Conservation (phyloP, 805 yeast species). For the Aciculoconidium aculeatum region DNA sequence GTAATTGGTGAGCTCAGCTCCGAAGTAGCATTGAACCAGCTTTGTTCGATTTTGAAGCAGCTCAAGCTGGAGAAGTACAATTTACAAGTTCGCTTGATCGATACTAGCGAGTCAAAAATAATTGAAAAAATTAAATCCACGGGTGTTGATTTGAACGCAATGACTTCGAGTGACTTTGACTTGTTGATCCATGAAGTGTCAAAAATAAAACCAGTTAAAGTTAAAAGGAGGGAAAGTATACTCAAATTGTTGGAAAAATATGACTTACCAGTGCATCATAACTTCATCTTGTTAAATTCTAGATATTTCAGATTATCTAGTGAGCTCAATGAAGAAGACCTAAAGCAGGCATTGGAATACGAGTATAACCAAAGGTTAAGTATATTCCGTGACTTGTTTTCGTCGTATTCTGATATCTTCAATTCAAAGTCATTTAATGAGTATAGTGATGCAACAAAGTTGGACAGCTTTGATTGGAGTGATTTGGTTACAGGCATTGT, state of each 20-base stretch:
- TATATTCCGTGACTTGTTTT: constrained; percentile 21
- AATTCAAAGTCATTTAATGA: constrained; percentile 13
- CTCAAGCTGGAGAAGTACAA: constrained; percentile 19
- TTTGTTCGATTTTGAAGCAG: constrained; percentile 29
- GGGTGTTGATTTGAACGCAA: too few relatives aligned
- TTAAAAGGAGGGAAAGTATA: constrained; percentile 1
- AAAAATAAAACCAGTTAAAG: too few relatives aligned
- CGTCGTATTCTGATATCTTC: constrained; percentile 22
- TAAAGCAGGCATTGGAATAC: constrained; percentile 37
- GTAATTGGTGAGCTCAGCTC: constrained; percentile 53
- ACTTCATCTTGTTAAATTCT: constrained; percentile 49
- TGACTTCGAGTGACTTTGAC: too few relatives aligned
- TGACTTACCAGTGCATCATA: constrained; percentile 25
- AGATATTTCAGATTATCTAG: constrained; percentile 38
- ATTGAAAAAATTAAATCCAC: too few relatives aligned
- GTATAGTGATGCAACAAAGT: constrained; percentile 10
- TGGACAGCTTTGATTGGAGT: constrained; percentile 36
- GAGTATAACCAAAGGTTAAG: constrained; percentile 44
- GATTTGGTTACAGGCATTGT: constrained; percentile 41
- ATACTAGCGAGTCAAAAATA: too few relatives aligned
- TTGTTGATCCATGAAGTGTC: too few relatives aligned
- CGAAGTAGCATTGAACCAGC: constrained; percentile 34
- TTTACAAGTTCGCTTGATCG: too few relatives aligned
- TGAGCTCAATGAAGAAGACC: constrained; percentile 17
- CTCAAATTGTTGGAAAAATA: constrained; percentile 21